phyloP scores from a whole-genome alignment of 2,329 filamentous ascomycete species.

The Colletotrichum spaethianum region DNA sequence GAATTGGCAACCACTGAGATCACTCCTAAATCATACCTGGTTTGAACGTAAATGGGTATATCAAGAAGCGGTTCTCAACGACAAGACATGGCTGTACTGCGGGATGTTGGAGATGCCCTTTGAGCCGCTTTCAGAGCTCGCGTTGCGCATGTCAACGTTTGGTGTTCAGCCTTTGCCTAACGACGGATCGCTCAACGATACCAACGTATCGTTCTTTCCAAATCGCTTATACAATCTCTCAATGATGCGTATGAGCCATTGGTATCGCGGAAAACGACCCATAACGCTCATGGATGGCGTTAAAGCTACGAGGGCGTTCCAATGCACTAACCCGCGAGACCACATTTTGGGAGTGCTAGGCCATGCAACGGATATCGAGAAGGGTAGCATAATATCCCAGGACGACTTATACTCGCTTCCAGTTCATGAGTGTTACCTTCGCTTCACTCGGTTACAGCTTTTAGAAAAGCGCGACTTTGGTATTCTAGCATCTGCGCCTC shows the following conservation, averaged over 20 bases:
- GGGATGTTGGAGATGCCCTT: slow-evolving; percentile 15
- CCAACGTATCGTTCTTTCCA: background rate
- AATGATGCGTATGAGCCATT: slow-evolving; percentile 22
- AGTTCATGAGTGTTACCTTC: slow-evolving; percentile 1
- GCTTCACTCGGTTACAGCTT: slow-evolving; percentile 9
- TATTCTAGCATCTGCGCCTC: slow-evolving; percentile 9
- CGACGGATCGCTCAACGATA: background rate
- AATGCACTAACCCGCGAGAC: slow-evolving; percentile 15
- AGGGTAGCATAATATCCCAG: slow-evolving; percentile 12
- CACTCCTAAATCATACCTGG: slow-evolving; percentile 13
- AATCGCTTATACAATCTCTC: slow-evolving; percentile 9
- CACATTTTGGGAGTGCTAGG: slow-evolving; percentile 5
- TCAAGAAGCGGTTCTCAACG: slow-evolving; percentile 15
- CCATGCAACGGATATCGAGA: slow-evolving; percentile 1
- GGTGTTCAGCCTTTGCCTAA: background rate
- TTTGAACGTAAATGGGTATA: slow-evolving; percentile 14
- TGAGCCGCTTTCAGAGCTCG: slow-evolving; percentile 6
- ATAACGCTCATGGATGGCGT: slow-evolving; percentile 20
- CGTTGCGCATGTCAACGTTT: slow-evolving; percentile 3
- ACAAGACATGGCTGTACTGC: slow-evolving; percentile 14
- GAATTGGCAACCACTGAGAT: too few relatives aligned
- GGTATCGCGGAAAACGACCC: slow-evolving; percentile 14
- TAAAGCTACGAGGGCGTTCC: slow-evolving; percentile 9
- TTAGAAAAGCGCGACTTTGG: too few relatives aligned
- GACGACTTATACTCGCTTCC: slow-evolving; percentile 4